A percentile compares a stretch with the other conserved stretches of the same genome.
phyloP scores from a whole-genome alignment of 352 stramenopile genomes.

The Phytophthora aleatoria region DNA sequence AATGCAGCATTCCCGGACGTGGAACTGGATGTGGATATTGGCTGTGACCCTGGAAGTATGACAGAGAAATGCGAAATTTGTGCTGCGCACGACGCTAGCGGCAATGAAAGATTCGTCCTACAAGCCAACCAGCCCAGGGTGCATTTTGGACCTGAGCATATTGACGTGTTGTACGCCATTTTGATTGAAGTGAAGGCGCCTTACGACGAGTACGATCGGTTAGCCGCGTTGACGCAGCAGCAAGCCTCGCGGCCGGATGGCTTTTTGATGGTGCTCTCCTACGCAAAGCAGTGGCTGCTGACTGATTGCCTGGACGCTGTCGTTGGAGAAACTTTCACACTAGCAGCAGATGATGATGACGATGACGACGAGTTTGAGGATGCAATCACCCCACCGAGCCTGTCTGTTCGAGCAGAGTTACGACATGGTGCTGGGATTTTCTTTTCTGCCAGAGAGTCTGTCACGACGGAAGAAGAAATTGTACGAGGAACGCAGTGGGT shows the following conservation, averaged over 20 bases:
- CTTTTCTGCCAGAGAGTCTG: slow-evolving; percentile 49
- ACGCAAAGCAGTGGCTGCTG: slow-evolving; percentile 86
- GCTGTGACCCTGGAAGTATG: slow-evolving; percentile 36
- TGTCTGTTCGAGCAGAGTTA: slow-evolving; percentile 60
- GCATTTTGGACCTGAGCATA: slow-evolving; percentile 78
- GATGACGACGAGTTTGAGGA: slow-evolving; percentile 89
- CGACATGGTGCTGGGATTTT: slow-evolving; percentile 53
- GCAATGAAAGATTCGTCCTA: slow-evolving; percentile 20
- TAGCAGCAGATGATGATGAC: slow-evolving; percentile 62
- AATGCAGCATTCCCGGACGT: slow-evolving; percentile 85
- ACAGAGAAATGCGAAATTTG: slow-evolving; percentile 48
- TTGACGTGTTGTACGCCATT: slow-evolving; percentile 87
- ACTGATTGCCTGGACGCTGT: slow-evolving; percentile 78
- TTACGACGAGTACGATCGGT: slow-evolving; percentile 84
- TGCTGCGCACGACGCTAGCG: slow-evolving; percentile 17
- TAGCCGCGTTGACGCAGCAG: slow-evolving; percentile 69
- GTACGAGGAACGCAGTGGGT: slow-evolving; percentile 45
- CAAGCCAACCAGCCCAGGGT: slow-evolving; percentile 53
- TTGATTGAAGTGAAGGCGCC: slow-evolving; percentile 86
- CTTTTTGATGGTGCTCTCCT: slow-evolving; percentile 84
- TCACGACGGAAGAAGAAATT: slow-evolving; percentile 11
- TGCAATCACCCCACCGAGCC: slow-evolving; percentile 82
- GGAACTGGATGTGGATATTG: slow-evolving; percentile 73
- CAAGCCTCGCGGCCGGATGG: slow-evolving; percentile 80
- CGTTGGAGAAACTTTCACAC: slow-evolving; percentile 44